Conservation (phyloP, 2,329 filamentous ascomycete species). For the Tympanopsis confertula region DNA sequence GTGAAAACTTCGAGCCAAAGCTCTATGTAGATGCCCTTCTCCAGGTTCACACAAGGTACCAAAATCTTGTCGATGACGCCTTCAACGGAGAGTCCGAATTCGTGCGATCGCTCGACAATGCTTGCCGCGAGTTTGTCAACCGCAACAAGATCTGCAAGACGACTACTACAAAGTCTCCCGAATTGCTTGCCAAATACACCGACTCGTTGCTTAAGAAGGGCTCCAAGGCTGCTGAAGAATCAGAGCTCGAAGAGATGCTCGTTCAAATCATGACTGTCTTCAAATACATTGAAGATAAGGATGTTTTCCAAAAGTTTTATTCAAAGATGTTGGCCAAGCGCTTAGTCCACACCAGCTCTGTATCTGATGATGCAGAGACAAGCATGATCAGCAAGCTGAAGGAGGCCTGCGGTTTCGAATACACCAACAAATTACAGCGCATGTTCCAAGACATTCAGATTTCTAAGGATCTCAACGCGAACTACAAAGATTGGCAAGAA, state of each 20-base stretch:
- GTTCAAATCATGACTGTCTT: constrained; percentile 98
- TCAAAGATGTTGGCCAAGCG: constrained; percentile 91
- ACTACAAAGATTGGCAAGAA: constrained; percentile 70
- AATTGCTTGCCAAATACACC: constrained; percentile 88
- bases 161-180: constrained; percentile 85
- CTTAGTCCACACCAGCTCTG: constrained; percentile 86
- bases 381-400: constrained; percentile 99
- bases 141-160: constrained; percentile 91
- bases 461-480: constrained; percentile 87
- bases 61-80: constrained; percentile 77
- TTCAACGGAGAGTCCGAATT: constrained; percentile 96
- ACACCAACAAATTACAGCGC: constrained; percentile 97
- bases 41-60: constrained; percentile 88
- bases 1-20: constrained; percentile 87
- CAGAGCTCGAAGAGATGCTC: constrained; percentile 79
- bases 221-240: constrained; percentile 82
- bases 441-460: constrained; percentile 99
- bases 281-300: constrained; percentile 99
- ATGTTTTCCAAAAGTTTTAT: constrained; percentile 99
- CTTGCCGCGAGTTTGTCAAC: constrained; percentile 96
- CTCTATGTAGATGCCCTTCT: constrained; percentile 91
- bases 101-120: constrained; percentile 88
- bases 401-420: constrained; percentile 96
- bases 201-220: constrained; percentile 89
- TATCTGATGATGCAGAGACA: constrained; percentile 92